Base-by-base conservation (phyloP, 345 rosid species). In the Geranium brycei region DNA sequence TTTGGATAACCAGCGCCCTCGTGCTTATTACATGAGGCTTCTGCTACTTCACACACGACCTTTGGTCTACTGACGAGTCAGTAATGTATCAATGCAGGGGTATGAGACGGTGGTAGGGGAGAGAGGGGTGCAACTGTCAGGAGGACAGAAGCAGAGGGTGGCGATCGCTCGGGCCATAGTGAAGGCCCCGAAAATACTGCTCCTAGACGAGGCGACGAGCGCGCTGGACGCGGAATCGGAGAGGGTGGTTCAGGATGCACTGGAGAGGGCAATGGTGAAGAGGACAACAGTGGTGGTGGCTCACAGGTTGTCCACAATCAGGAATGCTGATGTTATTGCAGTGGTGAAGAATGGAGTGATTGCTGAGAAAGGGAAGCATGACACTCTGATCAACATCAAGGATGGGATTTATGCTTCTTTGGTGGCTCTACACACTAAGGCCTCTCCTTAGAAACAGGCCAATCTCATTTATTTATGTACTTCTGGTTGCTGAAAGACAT, bases 251-350 rank as follows among this genome's bases (percentile, higher is more conserved):
- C 76, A 73, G 64, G 80, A 75, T 4, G 73, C 69, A 14, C 53
- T 69, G 2, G 82, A 75, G 10, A 55, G 60, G 57, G 71, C 19
- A 1, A 69, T 67, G 82, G 66, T 63, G 63, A 41, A 63, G 70
- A 57, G 68, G 41, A 81, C 82, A 1, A 71, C 80, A n/a, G 56
- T 78, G 7, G 58, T 75, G 41, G 78, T 76, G n/a, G 78, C 84
- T 0, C 80, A 67, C 59, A 62, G 72, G 5, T 57, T 76, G 47
- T 81, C 82, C 0, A 71, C 67, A 0, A 67, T 73, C 5, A 65
- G 32, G 61, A 17, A 40, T 8, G 75, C 78, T 1, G 73, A 73
- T 47, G 7, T 81, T 3, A 69, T 76, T 15, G 75, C 60, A 1
- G 66, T 73, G 58, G 64, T 78, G 7, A 78, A 62, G 62, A 69